Evolutionary conservation across 108 stramenopile genomes (phyloP).

Genomic region (Parietichytrium sp.): DNA sequence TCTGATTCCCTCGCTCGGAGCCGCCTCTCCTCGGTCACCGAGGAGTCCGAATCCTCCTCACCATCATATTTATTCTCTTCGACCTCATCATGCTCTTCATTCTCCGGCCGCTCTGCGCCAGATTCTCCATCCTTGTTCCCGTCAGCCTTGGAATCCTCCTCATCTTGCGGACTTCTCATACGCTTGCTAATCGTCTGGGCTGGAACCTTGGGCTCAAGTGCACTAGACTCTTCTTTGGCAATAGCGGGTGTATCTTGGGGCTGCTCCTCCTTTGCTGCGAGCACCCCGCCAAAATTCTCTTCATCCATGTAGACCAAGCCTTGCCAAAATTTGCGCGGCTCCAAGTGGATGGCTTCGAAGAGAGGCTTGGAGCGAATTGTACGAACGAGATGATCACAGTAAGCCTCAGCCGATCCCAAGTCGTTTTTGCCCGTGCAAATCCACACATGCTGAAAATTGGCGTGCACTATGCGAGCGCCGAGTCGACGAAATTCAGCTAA

Average conservation of each 20-base stretch:
- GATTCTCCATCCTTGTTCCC: not conserved
- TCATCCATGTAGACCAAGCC: conserved; percentile 86
- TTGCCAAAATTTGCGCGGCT: conserved; percentile 68
- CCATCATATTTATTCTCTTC: not conserved
- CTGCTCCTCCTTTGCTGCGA: not conserved
- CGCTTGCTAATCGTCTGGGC: not conserved
- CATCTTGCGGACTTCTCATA: not conserved
- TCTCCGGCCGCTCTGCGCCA: not conserved
- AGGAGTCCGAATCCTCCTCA: not conserved
- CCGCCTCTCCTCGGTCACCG: not conserved
- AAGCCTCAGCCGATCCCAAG: conserved; percentile 77
- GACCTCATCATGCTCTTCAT: not conserved
- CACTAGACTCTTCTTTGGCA: not conserved
- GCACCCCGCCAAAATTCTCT: conserved; percentile 85
- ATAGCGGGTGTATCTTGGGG: not conserved
- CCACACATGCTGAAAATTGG: conserved; percentile 81
- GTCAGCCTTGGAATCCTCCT: not conserved
- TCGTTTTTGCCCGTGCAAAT: conserved; percentile 85
- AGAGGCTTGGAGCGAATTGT: conserved; percentile 63
- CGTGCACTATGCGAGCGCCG: conserved; percentile 86
- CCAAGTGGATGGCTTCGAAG: conserved; percentile 43
- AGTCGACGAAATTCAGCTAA: conserved; percentile 86
- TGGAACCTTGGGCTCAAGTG: not conserved
- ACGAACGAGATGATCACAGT: conserved; percentile 82
- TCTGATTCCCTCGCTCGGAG: too few relatives aligned